Evolutionary conservation across 352 stramenopile species (phyloP).

Genomic region (Globisporangium radiosum): DNA sequence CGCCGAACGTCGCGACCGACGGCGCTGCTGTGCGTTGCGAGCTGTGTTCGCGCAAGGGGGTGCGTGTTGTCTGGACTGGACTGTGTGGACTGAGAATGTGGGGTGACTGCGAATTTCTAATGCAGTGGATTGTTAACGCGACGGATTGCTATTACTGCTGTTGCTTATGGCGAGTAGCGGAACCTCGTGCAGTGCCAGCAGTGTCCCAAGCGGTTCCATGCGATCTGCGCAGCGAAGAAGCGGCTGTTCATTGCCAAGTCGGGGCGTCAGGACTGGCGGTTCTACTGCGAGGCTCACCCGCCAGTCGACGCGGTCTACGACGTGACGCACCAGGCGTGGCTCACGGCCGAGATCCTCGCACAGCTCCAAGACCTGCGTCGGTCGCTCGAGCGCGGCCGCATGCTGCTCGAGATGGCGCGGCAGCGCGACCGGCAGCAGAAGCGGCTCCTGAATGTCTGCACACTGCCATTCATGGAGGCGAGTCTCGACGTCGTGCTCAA

Average conservation of each 20-base stretch:
- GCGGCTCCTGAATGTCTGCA: conserved; percentile 55
- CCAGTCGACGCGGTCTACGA: conserved; percentile 67
- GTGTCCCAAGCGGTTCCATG: conserved; percentile 65
- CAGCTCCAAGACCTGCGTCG: conserved; percentile 71
- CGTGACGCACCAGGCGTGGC: conserved; percentile 61
- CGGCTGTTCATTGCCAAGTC: conserved; percentile 57
- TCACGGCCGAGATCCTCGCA: conserved; percentile 64
- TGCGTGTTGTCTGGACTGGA: conserved; percentile 12
- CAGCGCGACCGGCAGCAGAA: conserved; percentile 84
- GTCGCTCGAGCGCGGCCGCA: conserved; percentile 72
- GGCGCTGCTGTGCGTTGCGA: conserved; percentile 38
- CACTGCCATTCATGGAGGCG: conserved; percentile 53
- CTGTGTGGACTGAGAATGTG: neutral
- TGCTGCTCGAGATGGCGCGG: conserved; percentile 81
- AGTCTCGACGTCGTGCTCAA: conserved; percentile 75
- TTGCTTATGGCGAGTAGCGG: conserved; percentile 19
- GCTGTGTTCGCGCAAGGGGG: conserved; percentile 40
- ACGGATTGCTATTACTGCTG: neutral
- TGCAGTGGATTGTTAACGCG: neutral
- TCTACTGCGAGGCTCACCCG: conserved; percentile 68
- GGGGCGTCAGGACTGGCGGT: conserved; percentile 61
- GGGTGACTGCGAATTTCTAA: too few relatives aligned
- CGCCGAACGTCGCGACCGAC: conserved; percentile 18
- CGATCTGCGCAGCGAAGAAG: conserved; percentile 63
- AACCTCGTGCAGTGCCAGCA: conserved; percentile 45